A percentile compares a stretch with the other conserved stretches of the same genome.
phyloP scores from a whole-genome alignment of 768 basidiomycete species.

The Boletus tomentosulus region DNA sequence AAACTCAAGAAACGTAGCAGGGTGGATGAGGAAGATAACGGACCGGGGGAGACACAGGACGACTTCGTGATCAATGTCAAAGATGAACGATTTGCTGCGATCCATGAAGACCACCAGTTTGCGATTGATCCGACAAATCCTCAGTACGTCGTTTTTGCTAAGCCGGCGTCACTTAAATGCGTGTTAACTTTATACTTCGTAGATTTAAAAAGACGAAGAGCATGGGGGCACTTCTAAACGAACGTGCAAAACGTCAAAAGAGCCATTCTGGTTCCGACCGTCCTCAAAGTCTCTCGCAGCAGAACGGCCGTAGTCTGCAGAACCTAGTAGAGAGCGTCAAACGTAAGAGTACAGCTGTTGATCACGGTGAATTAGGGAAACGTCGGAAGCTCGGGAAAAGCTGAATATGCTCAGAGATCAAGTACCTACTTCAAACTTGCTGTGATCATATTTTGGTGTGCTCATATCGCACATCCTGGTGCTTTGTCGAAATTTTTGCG shows the following conservation, averaged over 20 bases:
- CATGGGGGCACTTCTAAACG: conserved; percentile 82
- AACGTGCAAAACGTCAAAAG: conserved; percentile 66
- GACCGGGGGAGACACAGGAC: conserved; percentile 66
- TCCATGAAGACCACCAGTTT: conserved; percentile 88
- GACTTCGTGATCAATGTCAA: conserved; percentile 80
- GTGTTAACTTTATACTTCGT: neutral
- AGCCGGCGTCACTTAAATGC: neutral
- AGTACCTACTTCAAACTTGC: neutral
- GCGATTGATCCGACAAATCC: conserved; percentile 97
- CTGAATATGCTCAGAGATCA: neutral
- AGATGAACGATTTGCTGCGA: conserved; percentile 82
- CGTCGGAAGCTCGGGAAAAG: conserved; percentile 31
- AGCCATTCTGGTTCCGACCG: conserved; percentile 16
- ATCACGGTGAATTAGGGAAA: conserved; percentile 34
- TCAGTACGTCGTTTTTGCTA: conserved; percentile 53
- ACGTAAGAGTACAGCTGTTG: conserved; percentile 52
- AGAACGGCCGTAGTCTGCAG: conserved; percentile 41
- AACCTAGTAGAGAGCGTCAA: conserved; percentile 85
- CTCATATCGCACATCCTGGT: too few species aligned
- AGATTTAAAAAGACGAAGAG: conserved; percentile 93
- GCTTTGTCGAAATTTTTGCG: too few species aligned
- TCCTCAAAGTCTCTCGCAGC: neutral
- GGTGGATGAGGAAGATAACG: conserved; percentile 37
- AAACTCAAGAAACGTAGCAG: conserved; percentile 15
- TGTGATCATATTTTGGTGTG: too few species aligned